phyloP scores from a whole-genome alignment of 768 basidiomycete species.

The Bullera alba region DNA sequence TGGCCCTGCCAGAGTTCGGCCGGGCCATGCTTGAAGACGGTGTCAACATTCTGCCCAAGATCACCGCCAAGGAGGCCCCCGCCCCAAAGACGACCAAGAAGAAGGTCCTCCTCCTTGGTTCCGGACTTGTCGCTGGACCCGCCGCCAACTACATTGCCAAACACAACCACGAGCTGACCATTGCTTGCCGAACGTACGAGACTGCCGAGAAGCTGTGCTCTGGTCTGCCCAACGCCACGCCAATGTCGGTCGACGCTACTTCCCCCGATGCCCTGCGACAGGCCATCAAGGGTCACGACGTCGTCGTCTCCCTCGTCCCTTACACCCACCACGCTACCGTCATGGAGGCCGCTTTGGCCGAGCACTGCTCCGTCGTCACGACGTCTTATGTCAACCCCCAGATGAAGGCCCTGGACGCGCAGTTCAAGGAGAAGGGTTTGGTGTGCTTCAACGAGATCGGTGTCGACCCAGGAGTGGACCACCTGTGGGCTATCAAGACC shows the following conservation, averaged over 20 bases:
- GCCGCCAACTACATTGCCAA: slow-evolving; percentile 87
- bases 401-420: slow-evolving; percentile 77
- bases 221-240: slow-evolving; percentile 63
- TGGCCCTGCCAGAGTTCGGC: slow-evolving; percentile 81
- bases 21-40: slow-evolving; percentile 66
- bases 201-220: slow-evolving; percentile 64
- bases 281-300: slow-evolving; percentile 75
- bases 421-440: slow-evolving; percentile 78
- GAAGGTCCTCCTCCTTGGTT: slow-evolving; percentile 80
- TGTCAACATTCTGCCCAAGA: slow-evolving; percentile 52
- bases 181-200: slow-evolving; percentile 82
- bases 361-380: slow-evolving; percentile 88
- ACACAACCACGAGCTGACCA: slow-evolving; percentile 70
- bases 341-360: slow-evolving; percentile 82
- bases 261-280: slow-evolving; percentile 65
- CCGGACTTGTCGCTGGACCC: slow-evolving; percentile 92
- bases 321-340: slow-evolving; percentile 85
- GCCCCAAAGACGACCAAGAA: slow-evolving; percentile 43
- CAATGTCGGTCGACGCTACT: slow-evolving; percentile 72
- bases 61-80: slow-evolving; percentile 9
- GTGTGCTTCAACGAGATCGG: slow-evolving; percentile 97
- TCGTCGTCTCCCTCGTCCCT: slow-evolving; percentile 93
- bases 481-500: slow-evolving; percentile 42
- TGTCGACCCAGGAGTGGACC: slow-evolving; percentile 52
- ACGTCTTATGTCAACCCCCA: slow-evolving; percentile 90